These are phyloP conservation scores for Aspergillus phoenicis DNA, from an alignment of 2,329 filamentous ascomycete genomes.

Conservation along the genomic window DNA sequence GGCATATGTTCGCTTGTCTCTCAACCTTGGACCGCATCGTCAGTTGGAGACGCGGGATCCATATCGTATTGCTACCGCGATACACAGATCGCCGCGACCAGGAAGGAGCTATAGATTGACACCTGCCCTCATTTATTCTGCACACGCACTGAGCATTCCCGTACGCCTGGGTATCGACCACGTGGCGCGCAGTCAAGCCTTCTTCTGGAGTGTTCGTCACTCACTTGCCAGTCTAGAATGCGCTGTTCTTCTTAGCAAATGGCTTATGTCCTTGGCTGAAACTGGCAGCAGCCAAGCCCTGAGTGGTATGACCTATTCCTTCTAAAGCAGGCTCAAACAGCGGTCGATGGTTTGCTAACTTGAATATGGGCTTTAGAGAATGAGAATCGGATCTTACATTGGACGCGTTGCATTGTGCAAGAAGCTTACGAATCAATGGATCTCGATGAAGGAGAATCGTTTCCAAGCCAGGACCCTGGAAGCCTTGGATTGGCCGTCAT, in stretches of 20 bases:
- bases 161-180: conserved; percentile 41
- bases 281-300: conserved; percentile 29
- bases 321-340: neutral
- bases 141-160: conserved; percentile 66
- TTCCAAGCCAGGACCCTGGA: conserved; percentile 28
- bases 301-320: conserved; percentile 26
- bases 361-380: conserved; percentile 25
- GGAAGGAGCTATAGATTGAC: conserved; percentile 63
- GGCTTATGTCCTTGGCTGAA: conserved; percentile 43
- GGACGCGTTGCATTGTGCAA: conserved; percentile 36
- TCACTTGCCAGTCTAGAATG: conserved; percentile 41
- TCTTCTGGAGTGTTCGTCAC: conserved; percentile 43
- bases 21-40: conserved; percentile 61
- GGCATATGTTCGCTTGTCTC: conserved; percentile 36
- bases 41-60: conserved; percentile 68
- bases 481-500: conserved; percentile 34
- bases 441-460: conserved; percentile 27
- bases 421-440: conserved; percentile 39
- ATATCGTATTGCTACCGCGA: conserved; percentile 61
- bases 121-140: conserved; percentile 67
- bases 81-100: conserved; percentile 61
- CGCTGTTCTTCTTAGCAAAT: conserved; percentile 48
- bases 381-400: conserved; percentile 35
- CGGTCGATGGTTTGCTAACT: neutral
- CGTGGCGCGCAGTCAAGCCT: conserved; percentile 39